Percentiles rank a stretch among this genome's conserved stretches.
These are phyloP conservation scores for Danielia oregonensis DNA, from an alignment of 805 yeast species.

Conservation along the genomic window DNA sequence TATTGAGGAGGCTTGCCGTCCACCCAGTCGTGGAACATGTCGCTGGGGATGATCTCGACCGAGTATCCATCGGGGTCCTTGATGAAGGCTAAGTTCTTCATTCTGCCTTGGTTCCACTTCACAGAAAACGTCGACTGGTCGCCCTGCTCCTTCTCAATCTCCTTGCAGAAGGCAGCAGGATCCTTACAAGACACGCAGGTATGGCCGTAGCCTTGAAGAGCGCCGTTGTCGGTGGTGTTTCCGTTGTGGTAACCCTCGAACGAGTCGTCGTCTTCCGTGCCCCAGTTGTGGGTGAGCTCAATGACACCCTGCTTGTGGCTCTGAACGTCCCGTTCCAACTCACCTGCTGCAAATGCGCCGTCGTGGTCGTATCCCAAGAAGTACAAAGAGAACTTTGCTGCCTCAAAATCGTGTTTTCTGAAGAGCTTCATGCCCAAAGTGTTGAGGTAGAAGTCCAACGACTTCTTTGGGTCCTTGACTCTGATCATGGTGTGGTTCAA, in stretches of 20 bases:
- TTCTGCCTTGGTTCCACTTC: slow-evolving; percentile 51
- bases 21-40: slow-evolving; percentile 17
- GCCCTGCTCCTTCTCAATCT: slow-evolving; percentile 44
- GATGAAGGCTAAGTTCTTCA: slow-evolving; percentile 66
- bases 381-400: slow-evolving; percentile 79
- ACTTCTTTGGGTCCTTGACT: slow-evolving; percentile 74
- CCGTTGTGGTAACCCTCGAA: slow-evolving; percentile 80
- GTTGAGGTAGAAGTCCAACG: slow-evolving; percentile 74
- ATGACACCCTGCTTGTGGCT: slow-evolving; percentile 61
- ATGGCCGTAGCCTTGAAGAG: slow-evolving; percentile 84
- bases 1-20: slow-evolving; percentile 13
- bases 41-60: slow-evolving; percentile 62
- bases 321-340: slow-evolving; percentile 29
- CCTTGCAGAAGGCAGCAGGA: slow-evolving; percentile 53
- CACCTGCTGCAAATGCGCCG: slow-evolving; percentile 39
- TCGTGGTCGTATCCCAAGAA: slow-evolving; percentile 72
- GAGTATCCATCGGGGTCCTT: slow-evolving; percentile 90
- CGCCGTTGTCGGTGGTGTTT: slow-evolving; percentile 49
- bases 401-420: slow-evolving; percentile 51
- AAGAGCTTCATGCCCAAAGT: slow-evolving; percentile 78
- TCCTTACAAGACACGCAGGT: slow-evolving; percentile 68
- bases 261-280: slow-evolving; percentile 75
- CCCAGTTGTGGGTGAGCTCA: slow-evolving; percentile 95
- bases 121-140: slow-evolving; percentile 51
- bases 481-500: slow-evolving; percentile 93